Percentiles rank a stretch among this genome's conserved stretches.
Evolutionary conservation across 2,329 filamentous ascomycete genomes (phyloP).

Genomic region (Penicillium occitanis): DNA sequence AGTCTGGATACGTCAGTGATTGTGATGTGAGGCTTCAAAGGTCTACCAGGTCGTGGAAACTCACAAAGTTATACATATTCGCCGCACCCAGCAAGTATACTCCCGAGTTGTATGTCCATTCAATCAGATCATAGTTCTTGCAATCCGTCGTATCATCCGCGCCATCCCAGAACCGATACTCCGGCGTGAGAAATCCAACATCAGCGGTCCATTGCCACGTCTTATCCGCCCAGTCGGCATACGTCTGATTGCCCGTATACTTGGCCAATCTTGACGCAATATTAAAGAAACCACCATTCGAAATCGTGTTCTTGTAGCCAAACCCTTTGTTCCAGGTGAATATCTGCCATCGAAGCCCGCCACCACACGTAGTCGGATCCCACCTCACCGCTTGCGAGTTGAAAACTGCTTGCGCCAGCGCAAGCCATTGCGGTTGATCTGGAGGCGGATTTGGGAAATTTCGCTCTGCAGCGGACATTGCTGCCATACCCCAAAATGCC

Average conservation of each 20-base stretch:
- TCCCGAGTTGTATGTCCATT: slow-evolving; percentile 67
- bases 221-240: slow-evolving; percentile 61
- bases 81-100: slow-evolving; percentile 61
- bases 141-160: slow-evolving; percentile 59
- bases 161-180: slow-evolving; percentile 23
- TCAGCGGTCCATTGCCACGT: slow-evolving; percentile 62
- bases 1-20: slow-evolving; percentile 26
- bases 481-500: slow-evolving; percentile 58
- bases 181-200: slow-evolving; percentile 23
- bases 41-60: slow-evolving; percentile 23
- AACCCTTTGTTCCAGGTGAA: slow-evolving; percentile 74
- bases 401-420: slow-evolving; percentile 70
- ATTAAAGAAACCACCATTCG: slow-evolving; percentile 81
- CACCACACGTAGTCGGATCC: slow-evolving; percentile 66
- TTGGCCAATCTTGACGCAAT: slow-evolving; percentile 72
- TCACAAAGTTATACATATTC: slow-evolving; percentile 65
- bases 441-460: slow-evolving; percentile 37
- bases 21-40: too few relatives aligned
- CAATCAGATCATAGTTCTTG: slow-evolving; percentile 58
- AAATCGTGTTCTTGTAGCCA: slow-evolving; percentile 78
- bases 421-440: slow-evolving; percentile 37
- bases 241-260: slow-evolving; percentile 63
- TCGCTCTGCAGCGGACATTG: slow-evolving; percentile 56
- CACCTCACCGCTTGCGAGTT: slow-evolving; percentile 68
- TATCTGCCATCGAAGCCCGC: slow-evolving; percentile 81